A percentile compares a stretch with the other conserved stretches of the same genome.
phyloP scores from a whole-genome alignment of 257 asterid genomes.

The Solanum clarkiae region DNA sequence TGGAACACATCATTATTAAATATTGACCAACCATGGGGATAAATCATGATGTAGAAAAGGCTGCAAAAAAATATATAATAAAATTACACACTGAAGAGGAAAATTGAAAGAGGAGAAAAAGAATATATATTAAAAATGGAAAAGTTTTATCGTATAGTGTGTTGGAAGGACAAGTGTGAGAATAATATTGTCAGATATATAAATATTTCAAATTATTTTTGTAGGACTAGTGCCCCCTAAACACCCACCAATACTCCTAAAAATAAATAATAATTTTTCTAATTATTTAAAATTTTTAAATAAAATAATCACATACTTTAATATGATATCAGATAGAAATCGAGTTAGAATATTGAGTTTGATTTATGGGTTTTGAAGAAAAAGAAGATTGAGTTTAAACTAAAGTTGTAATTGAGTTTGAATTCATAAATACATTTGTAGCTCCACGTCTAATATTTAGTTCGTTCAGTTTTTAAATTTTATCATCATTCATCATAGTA shows the following conservation, averaged over 20 bases:
- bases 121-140: neutral
- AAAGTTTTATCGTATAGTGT: slow-evolving; percentile 40
- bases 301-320: neutral
- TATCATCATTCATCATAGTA: no score
- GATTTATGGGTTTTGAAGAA: neutral
- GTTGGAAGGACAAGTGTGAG: slow-evolving; percentile 65
- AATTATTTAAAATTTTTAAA: neutral
- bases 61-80: slow-evolving; percentile 1
- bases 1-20: neutral
- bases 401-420: no score
- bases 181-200: slow-evolving; percentile 47
- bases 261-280: neutral
- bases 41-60: slow-evolving; percentile 3
- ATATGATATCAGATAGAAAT: neutral
- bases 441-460: no score
- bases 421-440: no score
- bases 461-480: no score
- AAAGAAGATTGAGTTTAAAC: neutral
- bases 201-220: neutral
- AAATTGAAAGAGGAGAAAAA: slow-evolving; percentile 18
- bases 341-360: neutral
- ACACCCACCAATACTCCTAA: neutral
- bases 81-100: slow-evolving; percentile 14
- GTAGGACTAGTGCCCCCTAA: neutral
- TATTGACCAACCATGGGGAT: neutral